These are phyloP conservation scores for Serendipita sp. DNA, from an alignment of 768 basidiomycete species.

Conservation along the genomic window DNA sequence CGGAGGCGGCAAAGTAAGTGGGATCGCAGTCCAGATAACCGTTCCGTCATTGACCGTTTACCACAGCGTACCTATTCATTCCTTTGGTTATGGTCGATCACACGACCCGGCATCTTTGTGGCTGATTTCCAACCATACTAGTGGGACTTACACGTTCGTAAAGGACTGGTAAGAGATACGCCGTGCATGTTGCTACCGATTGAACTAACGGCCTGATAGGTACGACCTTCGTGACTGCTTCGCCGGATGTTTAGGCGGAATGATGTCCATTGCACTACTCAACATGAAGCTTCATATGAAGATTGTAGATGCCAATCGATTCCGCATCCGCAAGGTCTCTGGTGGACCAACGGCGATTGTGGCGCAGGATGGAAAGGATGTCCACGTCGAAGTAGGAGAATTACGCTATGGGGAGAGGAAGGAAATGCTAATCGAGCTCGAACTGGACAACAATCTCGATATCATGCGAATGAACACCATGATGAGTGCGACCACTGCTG, in stretches of 20 bases:
- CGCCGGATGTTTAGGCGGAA: conserved; percentile 86
- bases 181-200: not conserved
- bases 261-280: conserved; percentile 86
- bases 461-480: conserved; percentile 15
- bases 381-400: conserved; percentile 90
- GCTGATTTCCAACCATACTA: conserved; percentile 97
- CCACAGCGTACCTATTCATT: conserved; percentile 70
- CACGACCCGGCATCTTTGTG: conserved; percentile 96
- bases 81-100: conserved; percentile 89
- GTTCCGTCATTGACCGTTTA: not conserved
- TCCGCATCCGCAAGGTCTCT: conserved; percentile 87
- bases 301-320: conserved; percentile 76
- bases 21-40: not conserved
- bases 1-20: conserved; percentile 72
- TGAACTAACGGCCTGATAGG: conserved; percentile 8
- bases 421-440: conserved; percentile 93
- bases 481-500: conserved; percentile 2
- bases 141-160: conserved; percentile 94
- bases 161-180: conserved; percentile 52
- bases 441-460: conserved; percentile 59
- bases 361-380: conserved; percentile 80
- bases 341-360: conserved; percentile 80
- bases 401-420: conserved; percentile 90
- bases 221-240: conserved; percentile 86
- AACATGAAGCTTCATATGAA: conserved; percentile 93